Base-by-base conservation (phyloP, 2,329 filamentous ascomycete genomes). In the Fusarium sp. region DNA sequence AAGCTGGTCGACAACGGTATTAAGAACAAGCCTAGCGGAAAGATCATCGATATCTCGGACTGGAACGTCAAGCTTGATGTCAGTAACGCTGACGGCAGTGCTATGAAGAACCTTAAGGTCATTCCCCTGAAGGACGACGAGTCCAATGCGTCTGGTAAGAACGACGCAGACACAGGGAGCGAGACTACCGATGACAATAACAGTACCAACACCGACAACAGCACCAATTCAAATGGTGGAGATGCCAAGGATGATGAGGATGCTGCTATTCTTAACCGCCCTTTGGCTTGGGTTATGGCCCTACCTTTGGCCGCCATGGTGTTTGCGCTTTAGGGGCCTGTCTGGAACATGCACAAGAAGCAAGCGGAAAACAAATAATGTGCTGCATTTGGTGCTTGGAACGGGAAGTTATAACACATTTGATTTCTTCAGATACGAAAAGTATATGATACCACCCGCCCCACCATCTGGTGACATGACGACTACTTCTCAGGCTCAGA, bases 1-100 rank as follows among this genome's bases (percentile, higher is more conserved):
- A 86, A 88, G 50, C 86, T 97, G 78, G 96, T 98, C 80, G 86
- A 93, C 74, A 90, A 92, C 54, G 95, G 96, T 71, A 89, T 97
- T 68, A 84, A 82, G 54, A 89, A 88, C 72, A 88, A 90, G 63
- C 90, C 91, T 43, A 83, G 80, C 19, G 92, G 92, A 76, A 89
- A 92, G 83, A 82, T 97, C 60, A 87, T 97, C 72, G 81, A 89
- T 71, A 88, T 97, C 76, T 85, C 87, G 56, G 87, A 89, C 75
- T 88, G 94, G 74, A 86, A 86, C 40, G 89, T 94, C 64, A 80
- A 77, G 58, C 78, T 86, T 70, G 76, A 77, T 32, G 83, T 87
- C 76, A 80, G 76, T 64, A 83, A 85, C 68, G 78, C 80, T 9
- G 78, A 84, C 38, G 85, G 85, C 69, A 83, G 81, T 23, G 77